These are phyloP conservation scores for Alternaria novae-zelandiae DNA, from an alignment of 2,329 filamentous ascomycete species.

Conservation along the genomic window DNA sequence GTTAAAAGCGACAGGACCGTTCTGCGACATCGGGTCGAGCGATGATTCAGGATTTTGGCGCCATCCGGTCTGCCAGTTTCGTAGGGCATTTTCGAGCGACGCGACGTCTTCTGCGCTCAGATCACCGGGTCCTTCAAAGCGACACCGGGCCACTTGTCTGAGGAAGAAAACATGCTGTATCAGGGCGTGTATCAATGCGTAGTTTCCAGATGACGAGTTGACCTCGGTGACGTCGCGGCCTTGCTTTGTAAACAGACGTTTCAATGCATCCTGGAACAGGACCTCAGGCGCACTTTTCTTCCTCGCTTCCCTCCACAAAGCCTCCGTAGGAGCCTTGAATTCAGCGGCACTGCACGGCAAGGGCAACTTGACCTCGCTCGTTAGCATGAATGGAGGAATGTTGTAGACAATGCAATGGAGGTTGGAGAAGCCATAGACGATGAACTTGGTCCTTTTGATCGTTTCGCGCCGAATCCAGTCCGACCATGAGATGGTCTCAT, in stretches of 20 bases:
- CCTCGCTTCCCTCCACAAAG: conserved; percentile 55
- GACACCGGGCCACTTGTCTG: conserved; percentile 58
- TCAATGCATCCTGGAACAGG: conserved; percentile 42
- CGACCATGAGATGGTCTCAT: conserved; percentile 60
- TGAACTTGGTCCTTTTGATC: conserved; percentile 61
- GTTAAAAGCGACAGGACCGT: conserved; percentile 70
- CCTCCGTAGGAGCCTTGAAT: conserved; percentile 61
- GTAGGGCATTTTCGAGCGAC: conserved; percentile 52
- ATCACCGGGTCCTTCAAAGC: conserved; percentile 40
- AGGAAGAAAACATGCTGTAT: conserved; percentile 75
- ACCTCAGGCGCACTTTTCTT: conserved; percentile 31
- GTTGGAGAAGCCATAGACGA: conserved; percentile 65
- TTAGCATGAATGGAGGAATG: conserved; percentile 64
- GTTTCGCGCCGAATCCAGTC: conserved; percentile 63
- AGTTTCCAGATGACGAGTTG: conserved; percentile 61
- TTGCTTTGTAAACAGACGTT: conserved; percentile 42
- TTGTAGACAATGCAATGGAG: conserved; percentile 68
- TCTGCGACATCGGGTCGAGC: conserved; percentile 59
- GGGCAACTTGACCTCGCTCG: conserved; percentile 60
- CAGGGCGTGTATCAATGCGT: conserved; percentile 73
- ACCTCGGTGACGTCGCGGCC: conserved; percentile 41
- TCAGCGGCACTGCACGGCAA: conserved; percentile 62
- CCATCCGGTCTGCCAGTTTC: conserved; percentile 52
- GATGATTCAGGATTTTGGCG: conserved; percentile 50
- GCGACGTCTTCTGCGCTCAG: conserved; percentile 50